phyloP scores from a whole-genome alignment of 306 rosid genomes.

The Sphenostylis stenocarpa region DNA sequence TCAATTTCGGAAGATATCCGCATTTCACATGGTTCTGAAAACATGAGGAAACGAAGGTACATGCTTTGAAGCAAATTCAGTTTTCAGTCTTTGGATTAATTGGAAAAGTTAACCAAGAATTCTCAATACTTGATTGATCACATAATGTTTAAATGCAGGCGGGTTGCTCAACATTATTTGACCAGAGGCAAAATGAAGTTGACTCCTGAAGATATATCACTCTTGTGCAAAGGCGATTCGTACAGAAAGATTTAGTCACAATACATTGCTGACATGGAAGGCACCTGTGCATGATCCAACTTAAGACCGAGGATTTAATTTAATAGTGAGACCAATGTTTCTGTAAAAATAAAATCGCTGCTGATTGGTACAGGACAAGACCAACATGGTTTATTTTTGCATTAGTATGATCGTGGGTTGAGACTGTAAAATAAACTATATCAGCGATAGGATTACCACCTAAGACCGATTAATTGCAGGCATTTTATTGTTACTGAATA shows the following conservation, averaged over 20 bases:
- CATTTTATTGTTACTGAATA: background rate
- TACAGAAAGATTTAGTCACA: conserved; percentile 39
- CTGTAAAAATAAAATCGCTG: background rate
- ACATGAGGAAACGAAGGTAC: conserved; percentile 62
- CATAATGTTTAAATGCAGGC: conserved; percentile 49
- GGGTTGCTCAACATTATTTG: conserved; percentile 70
- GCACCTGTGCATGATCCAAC: conserved; percentile 33
- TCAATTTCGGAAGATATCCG: conserved; percentile 70
- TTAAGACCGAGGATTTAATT: conserved; percentile 29
- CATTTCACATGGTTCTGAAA: conserved; percentile 46
- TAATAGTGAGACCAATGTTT: conserved; percentile 25
- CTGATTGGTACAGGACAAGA: background rate
- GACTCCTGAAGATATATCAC: conserved; percentile 64
- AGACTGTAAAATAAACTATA: conserved; percentile 26
- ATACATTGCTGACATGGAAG: conserved; percentile 26
- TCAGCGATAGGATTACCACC: conserved; percentile 1
- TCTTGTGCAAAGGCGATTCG: conserved; percentile 55
- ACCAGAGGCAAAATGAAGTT: conserved; percentile 54
- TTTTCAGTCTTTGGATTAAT: conserved; percentile 9
- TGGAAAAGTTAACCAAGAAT: background rate
- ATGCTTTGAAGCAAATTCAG: conserved; percentile 4
- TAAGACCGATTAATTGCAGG: background rate
- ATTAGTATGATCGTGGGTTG: conserved; percentile 18
- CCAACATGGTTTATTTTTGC: conserved; percentile 6
- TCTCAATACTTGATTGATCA: conserved; percentile 18